Evolutionary conservation across 2,329 filamentous ascomycete genomes (phyloP).

Genomic region (Rhexocercosporidium sp.): DNA sequence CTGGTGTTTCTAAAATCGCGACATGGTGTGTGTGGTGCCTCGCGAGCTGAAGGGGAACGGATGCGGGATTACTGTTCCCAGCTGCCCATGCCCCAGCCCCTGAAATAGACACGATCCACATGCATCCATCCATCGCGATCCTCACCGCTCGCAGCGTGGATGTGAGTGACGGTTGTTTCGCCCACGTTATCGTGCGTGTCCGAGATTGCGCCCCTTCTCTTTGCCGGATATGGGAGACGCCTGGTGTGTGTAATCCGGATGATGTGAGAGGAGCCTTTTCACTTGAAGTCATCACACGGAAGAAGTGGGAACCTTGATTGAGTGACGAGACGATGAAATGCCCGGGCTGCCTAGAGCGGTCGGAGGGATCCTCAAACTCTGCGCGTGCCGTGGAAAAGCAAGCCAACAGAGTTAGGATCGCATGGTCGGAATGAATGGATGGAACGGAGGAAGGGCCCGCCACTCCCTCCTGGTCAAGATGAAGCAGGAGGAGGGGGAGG

Average conservation of each 20-base stretch:
- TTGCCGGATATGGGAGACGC: no score
- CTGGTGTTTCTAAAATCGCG: neutral
- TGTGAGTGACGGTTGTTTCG: no score
- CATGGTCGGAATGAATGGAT: neutral
- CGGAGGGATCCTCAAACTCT: neutral
- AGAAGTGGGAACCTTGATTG: conserved; percentile 6
- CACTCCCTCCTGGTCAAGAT: neutral
- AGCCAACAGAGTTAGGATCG: neutral
- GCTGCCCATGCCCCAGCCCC: neutral
- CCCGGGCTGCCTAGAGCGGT: neutral
- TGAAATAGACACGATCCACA: neutral
- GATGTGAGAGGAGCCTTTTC: neutral
- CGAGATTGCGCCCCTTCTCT: no score
- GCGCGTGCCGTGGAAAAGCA: conserved; percentile 2
- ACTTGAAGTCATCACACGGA: neutral
- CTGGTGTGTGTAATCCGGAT: no score
- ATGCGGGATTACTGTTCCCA: neutral
- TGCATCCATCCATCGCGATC: neutral
- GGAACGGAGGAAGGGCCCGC: conserved; percentile 1
- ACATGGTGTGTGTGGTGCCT: neutral
- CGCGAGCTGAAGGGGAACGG: neutral
- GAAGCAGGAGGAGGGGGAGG: no score
- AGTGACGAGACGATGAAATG: no score
- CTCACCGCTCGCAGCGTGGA: no score
- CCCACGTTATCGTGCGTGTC: no score